phyloP scores from a whole-genome alignment of 1,284 basidiomycete species.

The Irpex rosettiformis region DNA sequence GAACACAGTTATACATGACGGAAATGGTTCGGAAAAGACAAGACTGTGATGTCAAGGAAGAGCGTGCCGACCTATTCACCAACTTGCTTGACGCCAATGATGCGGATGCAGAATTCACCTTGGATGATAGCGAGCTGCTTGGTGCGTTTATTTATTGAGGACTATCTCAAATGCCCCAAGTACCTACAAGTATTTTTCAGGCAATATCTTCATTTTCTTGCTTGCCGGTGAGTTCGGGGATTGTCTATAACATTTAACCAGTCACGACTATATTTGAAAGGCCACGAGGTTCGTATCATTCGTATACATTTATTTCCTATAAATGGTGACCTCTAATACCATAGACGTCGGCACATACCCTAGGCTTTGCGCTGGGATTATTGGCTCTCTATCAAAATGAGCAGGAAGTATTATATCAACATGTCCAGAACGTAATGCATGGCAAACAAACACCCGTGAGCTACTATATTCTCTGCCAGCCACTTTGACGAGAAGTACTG shows the following conservation, averaged over 20 bases:
- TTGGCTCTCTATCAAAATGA: conserved; percentile 50
- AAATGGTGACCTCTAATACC: neutral
- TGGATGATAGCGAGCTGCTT: conserved; percentile 42
- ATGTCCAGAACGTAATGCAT: conserved; percentile 41
- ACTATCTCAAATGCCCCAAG: neutral
- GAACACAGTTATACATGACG: conserved; percentile 39
- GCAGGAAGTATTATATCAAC: conserved; percentile 52
- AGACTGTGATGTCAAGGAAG: conserved; percentile 29
- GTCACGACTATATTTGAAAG: too few relatives aligned
- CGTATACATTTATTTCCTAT: neutral
- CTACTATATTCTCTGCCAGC: too few relatives aligned
- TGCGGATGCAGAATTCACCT: conserved; percentile 24
- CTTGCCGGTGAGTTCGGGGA: conserved; percentile 27
- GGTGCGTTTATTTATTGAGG: conserved; percentile 26
- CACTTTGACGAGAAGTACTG: too few relatives aligned
- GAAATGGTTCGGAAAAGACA: conserved; percentile 47
- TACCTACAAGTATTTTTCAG: conserved; percentile 20
- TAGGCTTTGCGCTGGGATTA: conserved; percentile 52
- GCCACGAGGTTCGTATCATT: conserved; percentile 34
- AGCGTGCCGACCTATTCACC: conserved; percentile 46
- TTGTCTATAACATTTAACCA: neutral
- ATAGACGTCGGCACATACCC: conserved; percentile 46
- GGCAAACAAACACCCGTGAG: conserved; percentile 39
- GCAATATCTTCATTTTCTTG: conserved; percentile 50
- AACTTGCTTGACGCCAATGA: conserved; percentile 43